Evolutionary conservation across 345 rosid species (phyloP), one percentile per base, ranked within the genome.

Genomic region (Ceriops decandra): DNA sequence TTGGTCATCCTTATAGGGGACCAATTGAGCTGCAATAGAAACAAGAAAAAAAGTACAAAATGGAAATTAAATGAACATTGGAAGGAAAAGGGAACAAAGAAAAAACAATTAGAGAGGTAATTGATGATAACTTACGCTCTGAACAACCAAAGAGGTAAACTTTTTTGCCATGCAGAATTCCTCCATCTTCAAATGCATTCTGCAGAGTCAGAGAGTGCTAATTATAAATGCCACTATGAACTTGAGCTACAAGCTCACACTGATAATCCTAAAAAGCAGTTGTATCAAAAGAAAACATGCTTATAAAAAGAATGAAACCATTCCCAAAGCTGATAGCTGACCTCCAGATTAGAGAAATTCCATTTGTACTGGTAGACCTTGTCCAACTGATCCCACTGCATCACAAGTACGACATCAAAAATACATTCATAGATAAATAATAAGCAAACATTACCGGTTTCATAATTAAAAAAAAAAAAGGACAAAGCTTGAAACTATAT

Each of bases 371-470:
- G 77, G 73, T 92, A 88, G 31, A 95, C 77, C 0, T 73, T 22
- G 68, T 95, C 98, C 82, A 95, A 69, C 64, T 87, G 93, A 71
- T 95, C 93, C 99, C 99, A 95, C 99, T 95, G 88, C 36, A 57
- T 2, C 22, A 68, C 79, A 11, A 57, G 63, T 24, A 28, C 3
- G 63, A 69, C 27, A 52, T 6, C 2, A 65, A 51, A 16, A 26
- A 28, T 67, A 61, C 64, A 68, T 74, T 77, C 54, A 74, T 5
- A 32, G 21, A 62, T 38, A 22, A 58, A 28, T 64, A 13, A 28
- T 10, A 46, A 19, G 31, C 31, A 66, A 53, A 47, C 10, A 72
- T 27, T 49, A 21, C 10, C 22, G 28, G 4, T n/a, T 54, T 7
- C 27, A 54, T 7, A 22, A 21, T 7, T 2, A 10, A 9, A 15